A percentile compares a stretch with the other conserved stretches of the same genome.
Evolutionary conservation across 228 moss, liverwort and hornwort genomes (phyloP).

Genomic region (Sphagnum fallax): DNA sequence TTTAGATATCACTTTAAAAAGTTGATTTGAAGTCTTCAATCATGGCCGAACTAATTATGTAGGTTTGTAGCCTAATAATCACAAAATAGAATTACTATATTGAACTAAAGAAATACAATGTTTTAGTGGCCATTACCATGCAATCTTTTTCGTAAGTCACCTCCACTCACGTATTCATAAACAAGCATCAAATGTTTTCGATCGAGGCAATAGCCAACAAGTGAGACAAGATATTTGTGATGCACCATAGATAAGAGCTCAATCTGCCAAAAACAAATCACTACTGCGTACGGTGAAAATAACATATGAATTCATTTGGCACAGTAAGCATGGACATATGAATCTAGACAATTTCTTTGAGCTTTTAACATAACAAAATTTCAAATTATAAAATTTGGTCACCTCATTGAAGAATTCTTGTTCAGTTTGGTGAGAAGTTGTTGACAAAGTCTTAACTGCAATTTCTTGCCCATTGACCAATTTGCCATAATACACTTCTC

Average conservation of each 20-base stretch:
- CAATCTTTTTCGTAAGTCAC: slow-evolving; percentile 48
- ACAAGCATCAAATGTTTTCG: slow-evolving; percentile 42
- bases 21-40: too few relatives aligned
- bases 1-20: too few relatives aligned
- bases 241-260: slow-evolving; percentile 62
- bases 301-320: neutral
- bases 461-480: slow-evolving; percentile 43
- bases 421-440: slow-evolving; percentile 47
- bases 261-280: too few relatives aligned
- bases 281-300: neutral
- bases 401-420: slow-evolving; percentile 69
- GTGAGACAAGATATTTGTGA: slow-evolving; percentile 64
- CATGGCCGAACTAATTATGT: too few relatives aligned
- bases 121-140: slow-evolving; percentile 26
- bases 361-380: neutral
- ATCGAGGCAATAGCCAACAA: slow-evolving; percentile 50
- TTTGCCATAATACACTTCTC: slow-evolving; percentile 58
- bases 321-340: neutral
- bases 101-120: too few relatives aligned
- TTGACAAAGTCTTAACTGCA: slow-evolving; percentile 49
- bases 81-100: too few relatives aligned
- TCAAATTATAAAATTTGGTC: neutral
- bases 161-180: slow-evolving; percentile 61
- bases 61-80: too few relatives aligned
- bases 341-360: neutral